These are phyloP conservation scores for Stylosanthes scabra DNA, from an alignment of 331 rosid genomes.

Conservation along the genomic window DNA sequence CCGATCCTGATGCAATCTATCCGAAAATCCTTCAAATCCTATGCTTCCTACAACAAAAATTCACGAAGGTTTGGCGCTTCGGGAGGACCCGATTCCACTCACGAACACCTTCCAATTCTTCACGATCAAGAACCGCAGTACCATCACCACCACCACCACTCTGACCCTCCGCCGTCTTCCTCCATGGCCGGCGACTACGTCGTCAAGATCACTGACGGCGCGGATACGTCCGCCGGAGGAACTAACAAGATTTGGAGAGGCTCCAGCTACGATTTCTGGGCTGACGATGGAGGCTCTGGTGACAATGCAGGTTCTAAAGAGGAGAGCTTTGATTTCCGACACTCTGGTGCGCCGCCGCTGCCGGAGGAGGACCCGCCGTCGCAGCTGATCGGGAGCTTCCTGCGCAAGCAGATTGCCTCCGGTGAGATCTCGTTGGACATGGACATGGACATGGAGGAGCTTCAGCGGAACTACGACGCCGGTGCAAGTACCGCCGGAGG, in stretches of 20 bases:
- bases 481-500: background rate
- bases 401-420: conserved; percentile 66
- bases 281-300: background rate
- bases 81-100: conserved; percentile 28
- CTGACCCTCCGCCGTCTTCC: background rate
- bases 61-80: conserved; percentile 47
- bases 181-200: conserved; percentile 53
- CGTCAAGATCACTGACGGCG: conserved; percentile 60
- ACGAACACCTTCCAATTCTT: conserved; percentile 69
- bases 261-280: conserved; percentile 62
- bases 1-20: conserved; percentile 47
- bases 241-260: conserved; percentile 57
- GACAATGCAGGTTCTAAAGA: background rate
- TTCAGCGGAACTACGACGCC: conserved; percentile 31
- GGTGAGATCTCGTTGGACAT: conserved; percentile 75
- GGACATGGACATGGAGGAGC: conserved; percentile 95
- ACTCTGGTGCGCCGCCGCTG: background rate
- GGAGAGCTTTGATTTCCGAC: conserved; percentile 55
- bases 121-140: conserved; percentile 27
- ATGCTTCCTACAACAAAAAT: conserved; percentile 48
- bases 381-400: conserved; percentile 67
- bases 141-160: background rate
- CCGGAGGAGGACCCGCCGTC: conserved; percentile 77
- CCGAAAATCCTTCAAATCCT: conserved; percentile 62
- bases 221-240: background rate